Evolutionary conservation across 208 protist species (phyloP), one percentile per base, ranked within the genome.

Genomic region (Trypanosomatidae sp.): DNA sequence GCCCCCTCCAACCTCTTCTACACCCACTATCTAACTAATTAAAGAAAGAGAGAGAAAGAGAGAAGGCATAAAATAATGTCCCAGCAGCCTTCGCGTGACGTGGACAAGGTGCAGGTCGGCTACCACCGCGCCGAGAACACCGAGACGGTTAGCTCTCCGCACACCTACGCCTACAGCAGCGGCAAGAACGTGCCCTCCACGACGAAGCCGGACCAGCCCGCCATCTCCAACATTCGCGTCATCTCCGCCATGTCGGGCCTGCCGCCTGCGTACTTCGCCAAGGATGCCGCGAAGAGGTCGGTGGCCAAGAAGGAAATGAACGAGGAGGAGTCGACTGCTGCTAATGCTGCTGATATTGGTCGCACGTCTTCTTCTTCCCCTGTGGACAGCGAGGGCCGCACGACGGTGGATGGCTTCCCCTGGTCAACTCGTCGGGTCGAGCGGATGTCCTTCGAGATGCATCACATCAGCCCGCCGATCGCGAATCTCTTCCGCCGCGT

Each of bases 401-500:
- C n/a, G 47, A 82, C 77, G 19, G 66, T 52, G 8, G 77, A 77
- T 12, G 83, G 83, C 41, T 91, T 86, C 74, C 80, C 77, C 1
- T 73, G 65, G 56, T 90, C 86, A 30, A 94, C 91, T 1, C 91
- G 84, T 1, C 90, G 90, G 43, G 93, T 95, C 25, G 83, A 91
- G 76, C 84, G 72, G 52, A 85, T 97, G 60, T 91, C 91, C 39
- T 95, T 97, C 71, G 91, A 97, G 70, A 83, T 97, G 71, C 80
- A 85, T 3, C 66, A 77, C 79, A 81, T 95, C 39, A 95, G 88
- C 64, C 86, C 93, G 2, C 94, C 94, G 19, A 88, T 99, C 66
- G 98, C 98, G 17, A 99, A 99, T 77, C 95, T 99, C 47, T 91
- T 99, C 66, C 89, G 99, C 19, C 92, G 99, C 17, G 94, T 99